Evolutionary conservation across 345 rosid genomes (phyloP).

Genomic region (Tarenaya hassleriana): DNA sequence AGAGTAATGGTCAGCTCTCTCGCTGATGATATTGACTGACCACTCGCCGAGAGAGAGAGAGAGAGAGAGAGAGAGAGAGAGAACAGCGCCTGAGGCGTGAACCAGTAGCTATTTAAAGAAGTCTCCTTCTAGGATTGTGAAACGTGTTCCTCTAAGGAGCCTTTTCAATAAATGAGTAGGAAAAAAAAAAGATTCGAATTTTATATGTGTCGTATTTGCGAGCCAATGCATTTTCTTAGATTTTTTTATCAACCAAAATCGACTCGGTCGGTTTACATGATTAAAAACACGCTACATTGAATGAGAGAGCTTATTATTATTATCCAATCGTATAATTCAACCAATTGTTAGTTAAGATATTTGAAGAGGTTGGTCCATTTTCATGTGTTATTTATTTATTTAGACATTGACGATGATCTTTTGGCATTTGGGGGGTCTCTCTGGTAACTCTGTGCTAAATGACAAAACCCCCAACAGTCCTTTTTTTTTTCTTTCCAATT

Average conservation of each 20-base stretch:
- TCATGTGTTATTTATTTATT: not conserved
- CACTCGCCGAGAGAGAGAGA: slow-evolving; percentile 30
- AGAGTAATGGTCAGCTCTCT: slow-evolving; percentile 19
- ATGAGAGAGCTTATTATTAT: no score
- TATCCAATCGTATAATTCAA: no score
- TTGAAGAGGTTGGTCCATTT: no score
- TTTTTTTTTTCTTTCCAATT: slow-evolving; percentile 19
- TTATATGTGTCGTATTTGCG: not conserved
- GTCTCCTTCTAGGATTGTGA: not conserved
- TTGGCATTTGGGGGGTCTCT: not conserved
- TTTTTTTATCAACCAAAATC: no score
- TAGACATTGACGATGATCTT: no score
- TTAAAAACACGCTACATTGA: no score
- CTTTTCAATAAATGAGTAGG: no score
- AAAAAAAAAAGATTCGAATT: no score
- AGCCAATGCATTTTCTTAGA: not conserved
- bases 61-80: slow-evolving; percentile 21
- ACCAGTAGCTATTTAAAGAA: slow-evolving; percentile 7
- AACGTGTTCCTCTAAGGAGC: no score
- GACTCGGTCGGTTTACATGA: no score
- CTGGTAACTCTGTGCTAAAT: slow-evolving; percentile 35
- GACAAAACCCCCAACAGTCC: slow-evolving; percentile 52
- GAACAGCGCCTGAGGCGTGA: slow-evolving; percentile 60
- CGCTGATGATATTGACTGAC: slow-evolving; percentile 26
- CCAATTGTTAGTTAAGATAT: no score